phyloP scores from a whole-genome alignment of 495 filamentous ascomycete genomes.

The Chlorociboria aeruginascens region DNA sequence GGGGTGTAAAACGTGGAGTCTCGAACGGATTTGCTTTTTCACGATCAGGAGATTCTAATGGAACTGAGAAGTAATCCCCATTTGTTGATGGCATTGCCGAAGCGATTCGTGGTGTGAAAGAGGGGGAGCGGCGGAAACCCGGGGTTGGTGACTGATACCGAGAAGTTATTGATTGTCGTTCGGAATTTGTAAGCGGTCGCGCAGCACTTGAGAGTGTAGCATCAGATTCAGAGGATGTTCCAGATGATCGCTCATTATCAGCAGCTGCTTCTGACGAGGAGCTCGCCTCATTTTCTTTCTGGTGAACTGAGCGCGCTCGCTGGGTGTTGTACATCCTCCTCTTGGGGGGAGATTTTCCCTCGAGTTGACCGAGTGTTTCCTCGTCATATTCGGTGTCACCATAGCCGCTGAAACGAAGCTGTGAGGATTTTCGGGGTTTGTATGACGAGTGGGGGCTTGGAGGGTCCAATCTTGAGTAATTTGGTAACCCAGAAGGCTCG shows the following conservation, averaged over 20 bases:
- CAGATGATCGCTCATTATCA: constrained; percentile 23
- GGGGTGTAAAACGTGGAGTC: constrained; percentile 1
- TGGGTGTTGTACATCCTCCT: constrained; percentile 17
- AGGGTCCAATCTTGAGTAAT: no score
- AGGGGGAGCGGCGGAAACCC: no score
- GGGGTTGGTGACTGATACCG: not conserved
- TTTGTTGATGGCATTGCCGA: no score
- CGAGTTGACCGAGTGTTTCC: constrained; percentile 24
- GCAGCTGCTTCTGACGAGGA: constrained; percentile 16
- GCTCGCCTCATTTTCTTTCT: not conserved
- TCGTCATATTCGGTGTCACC: constrained; percentile 20
- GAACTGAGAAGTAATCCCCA: constrained; percentile 13
- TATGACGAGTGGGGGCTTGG: constrained; percentile 14
- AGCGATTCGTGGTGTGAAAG: no score
- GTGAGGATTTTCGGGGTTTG: constrained; percentile 25
- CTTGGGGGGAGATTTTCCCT: constrained; percentile 17
- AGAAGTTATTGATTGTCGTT: not conserved
- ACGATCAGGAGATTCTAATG: constrained; percentile 3
- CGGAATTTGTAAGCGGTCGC: not conserved
- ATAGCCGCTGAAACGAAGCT: constrained; percentile 21
- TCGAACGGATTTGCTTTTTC: constrained; percentile 18
- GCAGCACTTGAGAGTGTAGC: constrained; percentile 19
- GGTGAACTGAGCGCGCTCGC: constrained; percentile 11
- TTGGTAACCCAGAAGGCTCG: no score
- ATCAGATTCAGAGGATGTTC: constrained; percentile 26